phyloP scores from a whole-genome alignment of 805 yeast species.

The Ogataea ramenticola region DNA sequence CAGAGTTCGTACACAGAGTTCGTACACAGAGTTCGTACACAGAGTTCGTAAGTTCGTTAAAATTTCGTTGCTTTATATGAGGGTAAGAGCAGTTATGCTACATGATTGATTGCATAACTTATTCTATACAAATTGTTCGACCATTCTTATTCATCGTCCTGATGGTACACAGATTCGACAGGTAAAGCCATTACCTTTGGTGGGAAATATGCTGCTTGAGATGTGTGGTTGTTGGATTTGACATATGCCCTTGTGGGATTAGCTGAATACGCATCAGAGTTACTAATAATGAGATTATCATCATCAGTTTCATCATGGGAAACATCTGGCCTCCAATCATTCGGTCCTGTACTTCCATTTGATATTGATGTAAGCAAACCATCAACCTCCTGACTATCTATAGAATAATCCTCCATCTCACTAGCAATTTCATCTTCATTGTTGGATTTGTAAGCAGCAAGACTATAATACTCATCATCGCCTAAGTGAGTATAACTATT shows the following conservation, averaged over 20 bases:
- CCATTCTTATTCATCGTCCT: background rate
- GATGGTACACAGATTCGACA: background rate
- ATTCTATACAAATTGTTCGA: too few species aligned
- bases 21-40: too few species aligned
- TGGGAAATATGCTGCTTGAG: background rate
- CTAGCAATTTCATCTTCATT: constrained; percentile 1
- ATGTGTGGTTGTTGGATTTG: background rate
- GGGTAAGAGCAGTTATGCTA: too few species aligned
- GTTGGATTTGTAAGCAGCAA: constrained; percentile 7
- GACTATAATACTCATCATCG: constrained; percentile 8
- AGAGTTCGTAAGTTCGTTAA: too few species aligned
- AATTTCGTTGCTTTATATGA: too few species aligned
- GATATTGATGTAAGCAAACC: background rate
- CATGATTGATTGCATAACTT: too few species aligned
- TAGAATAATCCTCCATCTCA: background rate
- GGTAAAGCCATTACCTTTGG: background rate
- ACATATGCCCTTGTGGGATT: background rate
- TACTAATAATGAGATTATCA: background rate
- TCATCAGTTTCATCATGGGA: too few species aligned
- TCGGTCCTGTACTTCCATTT: too few species aligned
- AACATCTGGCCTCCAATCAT: too few species aligned
- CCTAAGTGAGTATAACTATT: constrained; percentile 1
- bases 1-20: too few species aligned
- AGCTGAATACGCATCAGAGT: too few species aligned
- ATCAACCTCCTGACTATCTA: background rate